Conservation (phyloP, 768 basidiomycete genomes). For the Lactarius hengduanensis region DNA sequence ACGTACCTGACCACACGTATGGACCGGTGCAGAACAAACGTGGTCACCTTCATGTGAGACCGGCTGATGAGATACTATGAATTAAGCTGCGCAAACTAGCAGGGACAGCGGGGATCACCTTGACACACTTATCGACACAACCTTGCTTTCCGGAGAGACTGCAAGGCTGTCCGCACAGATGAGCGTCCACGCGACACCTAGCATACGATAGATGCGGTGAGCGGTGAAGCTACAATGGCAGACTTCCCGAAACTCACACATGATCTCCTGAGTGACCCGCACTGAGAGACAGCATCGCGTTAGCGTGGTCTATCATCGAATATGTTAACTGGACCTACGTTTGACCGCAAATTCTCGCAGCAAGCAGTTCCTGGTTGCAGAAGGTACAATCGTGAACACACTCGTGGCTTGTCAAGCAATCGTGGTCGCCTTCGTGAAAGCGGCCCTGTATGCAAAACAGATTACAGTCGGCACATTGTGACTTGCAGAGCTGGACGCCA, state of each 20-base stretch:
- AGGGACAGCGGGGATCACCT: slow-evolving; percentile 38
- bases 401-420: slow-evolving; percentile 50
- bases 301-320: background rate
- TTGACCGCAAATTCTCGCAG: slow-evolving; percentile 41
- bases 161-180: slow-evolving; percentile 56
- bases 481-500: slow-evolving; percentile 48
- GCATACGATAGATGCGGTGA: background rate
- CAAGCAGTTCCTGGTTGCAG: slow-evolving; percentile 35
- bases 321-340: slow-evolving; percentile 38
- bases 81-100: background rate
- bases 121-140: slow-evolving; percentile 51
- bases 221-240: background rate
- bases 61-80: background rate
- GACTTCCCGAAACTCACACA: slow-evolving; percentile 41
- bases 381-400: slow-evolving; percentile 48
- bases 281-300: slow-evolving; percentile 36
- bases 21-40: slow-evolving; percentile 50
- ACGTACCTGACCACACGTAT: slow-evolving; percentile 55
- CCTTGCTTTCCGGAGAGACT: slow-evolving; percentile 46
- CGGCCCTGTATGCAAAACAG: slow-evolving; percentile 48
- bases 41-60: slow-evolving; percentile 43
- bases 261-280: slow-evolving; percentile 57
- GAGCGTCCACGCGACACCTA: slow-evolving; percentile 45
- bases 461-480: slow-evolving; percentile 47
- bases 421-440: slow-evolving; percentile 47